Evolutionary conservation across 2,329 filamentous ascomycete genomes (phyloP).

Genomic region (Salinomyces thailandicus): DNA sequence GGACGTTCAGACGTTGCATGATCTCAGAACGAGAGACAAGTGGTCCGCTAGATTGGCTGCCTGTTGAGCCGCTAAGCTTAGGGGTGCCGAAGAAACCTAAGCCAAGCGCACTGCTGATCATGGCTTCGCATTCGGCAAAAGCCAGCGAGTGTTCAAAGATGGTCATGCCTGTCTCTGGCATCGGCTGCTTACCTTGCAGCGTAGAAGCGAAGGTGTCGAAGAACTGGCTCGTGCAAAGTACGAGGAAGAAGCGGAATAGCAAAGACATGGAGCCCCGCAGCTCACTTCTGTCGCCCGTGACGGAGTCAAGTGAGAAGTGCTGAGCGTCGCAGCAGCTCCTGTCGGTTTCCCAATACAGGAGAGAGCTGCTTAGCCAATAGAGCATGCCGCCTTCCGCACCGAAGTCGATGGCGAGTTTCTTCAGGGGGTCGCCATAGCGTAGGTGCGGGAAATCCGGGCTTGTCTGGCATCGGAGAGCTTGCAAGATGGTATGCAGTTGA

Average conservation of each 20-base stretch:
- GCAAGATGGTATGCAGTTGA: conserved; percentile 61
- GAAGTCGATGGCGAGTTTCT: conserved; percentile 36
- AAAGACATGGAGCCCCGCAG: conserved; percentile 67
- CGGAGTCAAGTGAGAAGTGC: conserved; percentile 52
- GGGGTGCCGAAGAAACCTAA: conserved; percentile 56
- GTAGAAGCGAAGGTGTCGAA: conserved; percentile 81
- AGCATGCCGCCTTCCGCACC: conserved; percentile 55
- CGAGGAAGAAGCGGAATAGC: conserved; percentile 65
- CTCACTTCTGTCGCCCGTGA: conserved; percentile 40
- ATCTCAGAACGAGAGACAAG: conserved; percentile 38
- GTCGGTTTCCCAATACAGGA: conserved; percentile 67
- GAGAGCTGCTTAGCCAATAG: conserved; percentile 57
- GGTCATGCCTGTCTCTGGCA: conserved; percentile 88
- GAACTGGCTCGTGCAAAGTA: conserved; percentile 65
- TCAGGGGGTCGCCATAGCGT: conserved; percentile 36
- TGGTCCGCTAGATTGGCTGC: conserved; percentile 9
- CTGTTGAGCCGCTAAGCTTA: conserved; percentile 23
- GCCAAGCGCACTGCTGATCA: conserved; percentile 69
- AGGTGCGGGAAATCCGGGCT: conserved; percentile 36
- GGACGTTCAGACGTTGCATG: conserved; percentile 71
- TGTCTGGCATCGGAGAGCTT: conserved; percentile 87
- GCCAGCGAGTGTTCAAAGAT: conserved; percentile 92
- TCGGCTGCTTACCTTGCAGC: conserved; percentile 67
- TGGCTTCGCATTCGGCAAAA: conserved; percentile 88
- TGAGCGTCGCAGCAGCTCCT: conserved; percentile 63